phyloP scores from a whole-genome alignment of 192 early-diverging fungal species.

The Chytriomyces hyalinus region DNA sequence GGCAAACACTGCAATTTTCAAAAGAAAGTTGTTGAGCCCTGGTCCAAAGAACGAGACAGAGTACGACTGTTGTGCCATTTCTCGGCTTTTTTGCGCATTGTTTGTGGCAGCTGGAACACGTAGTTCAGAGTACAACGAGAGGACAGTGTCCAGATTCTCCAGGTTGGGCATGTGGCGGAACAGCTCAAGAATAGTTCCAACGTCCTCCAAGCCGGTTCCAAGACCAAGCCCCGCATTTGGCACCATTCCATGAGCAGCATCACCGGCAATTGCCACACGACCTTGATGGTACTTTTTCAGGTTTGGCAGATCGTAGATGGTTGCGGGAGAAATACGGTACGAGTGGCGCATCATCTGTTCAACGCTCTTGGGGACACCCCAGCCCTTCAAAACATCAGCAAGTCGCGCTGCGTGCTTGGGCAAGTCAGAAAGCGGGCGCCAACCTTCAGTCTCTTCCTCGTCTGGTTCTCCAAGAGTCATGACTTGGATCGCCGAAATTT shows the following conservation, averaged over 20 bases:
- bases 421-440: conserved; percentile 9
- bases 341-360: conserved; percentile 24
- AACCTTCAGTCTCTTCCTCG: neutral
- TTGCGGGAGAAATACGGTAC: conserved; percentile 16
- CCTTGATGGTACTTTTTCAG: conserved; percentile 18
- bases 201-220: conserved; percentile 37
- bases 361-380: conserved; percentile 25
- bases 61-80: conserved; percentile 18
- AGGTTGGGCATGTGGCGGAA: neutral
- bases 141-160: neutral
- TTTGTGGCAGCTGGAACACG: neutral
- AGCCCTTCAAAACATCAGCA: conserved; percentile 3
- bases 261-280: conserved; percentile 20
- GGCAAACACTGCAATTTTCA: neutral
- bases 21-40: neutral
- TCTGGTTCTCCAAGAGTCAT: neutral
- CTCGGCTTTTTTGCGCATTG: conserved; percentile 8
- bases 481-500: conserved; percentile 10
- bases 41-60: neutral
- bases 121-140: conserved; percentile 17
- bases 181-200: conserved; percentile 32
- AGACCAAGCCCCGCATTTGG: conserved; percentile 42
- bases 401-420: conserved; percentile 12
- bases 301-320: conserved; percentile 21
- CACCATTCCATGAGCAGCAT: conserved; percentile 40